Evolutionary conservation across 768 basidiomycete genomes (phyloP), one percentile per base, ranked within the genome.

Genomic region (Russula abietina): DNA sequence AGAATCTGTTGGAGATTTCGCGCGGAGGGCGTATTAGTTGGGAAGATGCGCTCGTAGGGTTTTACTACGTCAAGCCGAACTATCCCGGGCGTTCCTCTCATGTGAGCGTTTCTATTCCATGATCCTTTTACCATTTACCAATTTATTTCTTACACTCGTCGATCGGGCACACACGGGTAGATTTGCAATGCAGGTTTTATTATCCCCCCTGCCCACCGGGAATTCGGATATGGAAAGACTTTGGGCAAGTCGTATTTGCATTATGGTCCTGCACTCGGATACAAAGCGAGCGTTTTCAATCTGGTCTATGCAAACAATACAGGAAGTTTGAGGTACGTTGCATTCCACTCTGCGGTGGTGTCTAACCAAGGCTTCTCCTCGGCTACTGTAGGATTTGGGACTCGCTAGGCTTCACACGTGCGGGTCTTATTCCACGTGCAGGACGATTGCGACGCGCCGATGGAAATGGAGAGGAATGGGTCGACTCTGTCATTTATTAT

Each of bases 171-270:
- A 30, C 28, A 45, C 9, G 43, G 17, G 41, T 19, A 43, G 87
- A 89, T 89, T 64, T 93, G 91, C 75, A 97, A 96, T 69, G 93
- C 83, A 4, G 94, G 94, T 3, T 97, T 97, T 74, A 78, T 96
- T 39, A 86, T 94, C 8, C 83, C 87, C 24, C 78, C 81, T 6
- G 69, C 69, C 0, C 83, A 85, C 36, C 81, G 91, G 28, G 84
- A 84, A 2, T 74, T 77, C 39, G 85, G 88, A 33, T 83, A 88
- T 69, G 94, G 93, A 19, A 74, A 76, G 46, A 76, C 82, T 8
- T 81, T 98, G 41, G 93, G 89, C 3, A 80, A 79, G 63, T 90
- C 90, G 3, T 97, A 84, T 74, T 75, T 95, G 22, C 76, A 88
- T 71, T 92, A 91, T 69, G 95, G 83, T 1, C 95, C 93, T 0